phyloP scores from a whole-genome alignment of 805 yeast genomes.

The Monosporozyma aquatica region DNA sequence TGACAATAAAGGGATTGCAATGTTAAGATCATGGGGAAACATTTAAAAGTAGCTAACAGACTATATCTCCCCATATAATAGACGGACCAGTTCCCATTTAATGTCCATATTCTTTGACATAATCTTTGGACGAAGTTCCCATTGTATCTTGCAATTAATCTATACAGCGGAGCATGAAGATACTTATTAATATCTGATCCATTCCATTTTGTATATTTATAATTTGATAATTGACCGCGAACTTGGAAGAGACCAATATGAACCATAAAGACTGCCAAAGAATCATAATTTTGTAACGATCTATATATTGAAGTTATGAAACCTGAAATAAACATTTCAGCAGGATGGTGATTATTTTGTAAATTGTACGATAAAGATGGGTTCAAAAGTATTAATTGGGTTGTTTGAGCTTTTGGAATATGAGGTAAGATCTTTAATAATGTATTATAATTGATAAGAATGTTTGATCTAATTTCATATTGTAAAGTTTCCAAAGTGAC shows the following conservation, averaged over 20 bases:
- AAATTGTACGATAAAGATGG: conserved; percentile 25
- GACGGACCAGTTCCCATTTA: conserved; percentile 9
- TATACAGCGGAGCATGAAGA: conserved; percentile 22
- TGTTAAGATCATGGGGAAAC: conserved; percentile 1
- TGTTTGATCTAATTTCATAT: conserved; percentile 20
- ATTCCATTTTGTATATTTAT: conserved; percentile 19
- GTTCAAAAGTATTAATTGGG: conserved; percentile 23
- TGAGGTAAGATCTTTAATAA: conserved; percentile 18
- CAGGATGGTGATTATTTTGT: conserved; percentile 19
- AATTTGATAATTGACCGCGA: conserved; percentile 28
- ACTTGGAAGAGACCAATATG: conserved; percentile 25
- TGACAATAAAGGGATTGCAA: background rate
- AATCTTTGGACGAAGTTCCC: conserved; percentile 15
- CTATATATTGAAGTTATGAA: conserved; percentile 17
- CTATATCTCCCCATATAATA: conserved; percentile 21
- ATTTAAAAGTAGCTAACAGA: conserved; percentile 7
- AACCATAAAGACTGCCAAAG: conserved; percentile 14
- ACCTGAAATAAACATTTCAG: conserved; percentile 25
- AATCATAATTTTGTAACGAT: conserved; percentile 11
- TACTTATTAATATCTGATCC: conserved; percentile 22
- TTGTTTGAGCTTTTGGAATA: conserved; percentile 8
- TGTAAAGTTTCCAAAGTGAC: conserved; percentile 15
- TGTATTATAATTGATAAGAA: conserved; percentile 17
- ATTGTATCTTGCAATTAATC: conserved; percentile 17
- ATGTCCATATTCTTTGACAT: conserved; percentile 10